Evolutionary conservation across 2,329 filamentous ascomycete genomes (phyloP).

Genomic region (Phaeosphaeriaceae sp.): DNA sequence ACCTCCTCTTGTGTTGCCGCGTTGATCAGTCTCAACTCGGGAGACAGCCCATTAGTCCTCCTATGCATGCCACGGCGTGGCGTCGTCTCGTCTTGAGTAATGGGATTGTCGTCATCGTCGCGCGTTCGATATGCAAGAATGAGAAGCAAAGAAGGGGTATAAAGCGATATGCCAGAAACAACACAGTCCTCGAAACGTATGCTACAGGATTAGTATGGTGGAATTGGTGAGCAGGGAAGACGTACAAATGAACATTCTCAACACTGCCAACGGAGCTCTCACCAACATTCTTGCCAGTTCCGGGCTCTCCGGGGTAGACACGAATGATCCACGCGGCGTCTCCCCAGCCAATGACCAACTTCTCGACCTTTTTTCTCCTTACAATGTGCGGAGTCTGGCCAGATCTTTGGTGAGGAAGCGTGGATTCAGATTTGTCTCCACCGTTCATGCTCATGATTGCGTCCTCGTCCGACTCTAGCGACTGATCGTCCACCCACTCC

Average conservation of each 20-base stretch:
- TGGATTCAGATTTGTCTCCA: slow-evolving; percentile 41
- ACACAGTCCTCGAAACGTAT: slow-evolving; percentile 92
- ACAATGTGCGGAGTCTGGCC: slow-evolving; percentile 46
- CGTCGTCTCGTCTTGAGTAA: slow-evolving; percentile 62
- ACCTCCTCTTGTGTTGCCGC: slow-evolving; percentile 82
- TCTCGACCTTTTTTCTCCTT: slow-evolving; percentile 62
- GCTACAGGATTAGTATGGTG: slow-evolving; percentile 54
- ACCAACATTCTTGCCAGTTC: slow-evolving; percentile 70
- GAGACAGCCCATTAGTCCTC: slow-evolving; percentile 80
- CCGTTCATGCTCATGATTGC: slow-evolving; percentile 48
- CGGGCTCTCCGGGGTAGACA: slow-evolving; percentile 77
- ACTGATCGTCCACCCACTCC: slow-evolving; percentile 90
- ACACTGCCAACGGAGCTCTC: slow-evolving; percentile 79
- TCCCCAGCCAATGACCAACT: slow-evolving; percentile 92
- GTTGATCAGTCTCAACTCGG: slow-evolving; percentile 90
- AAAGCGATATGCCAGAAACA: slow-evolving; percentile 95
- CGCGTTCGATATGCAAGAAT: slow-evolving; percentile 88
- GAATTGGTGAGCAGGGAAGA: slow-evolving; percentile 19
- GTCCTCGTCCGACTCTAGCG: slow-evolving; percentile 76
- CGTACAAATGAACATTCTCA: slow-evolving; percentile 91
- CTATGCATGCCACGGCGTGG: slow-evolving; percentile 71
- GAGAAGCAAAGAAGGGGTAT: slow-evolving; percentile 88
- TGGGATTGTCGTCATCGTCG: slow-evolving; percentile 69
- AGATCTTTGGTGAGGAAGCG: slow-evolving; percentile 54
- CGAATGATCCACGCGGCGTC: slow-evolving; percentile 96